A percentile compares a stretch with the other conserved stretches of the same genome.
Conservation (phyloP, 352 stramenopile species). For the Phytophthora lateralis region DNA sequence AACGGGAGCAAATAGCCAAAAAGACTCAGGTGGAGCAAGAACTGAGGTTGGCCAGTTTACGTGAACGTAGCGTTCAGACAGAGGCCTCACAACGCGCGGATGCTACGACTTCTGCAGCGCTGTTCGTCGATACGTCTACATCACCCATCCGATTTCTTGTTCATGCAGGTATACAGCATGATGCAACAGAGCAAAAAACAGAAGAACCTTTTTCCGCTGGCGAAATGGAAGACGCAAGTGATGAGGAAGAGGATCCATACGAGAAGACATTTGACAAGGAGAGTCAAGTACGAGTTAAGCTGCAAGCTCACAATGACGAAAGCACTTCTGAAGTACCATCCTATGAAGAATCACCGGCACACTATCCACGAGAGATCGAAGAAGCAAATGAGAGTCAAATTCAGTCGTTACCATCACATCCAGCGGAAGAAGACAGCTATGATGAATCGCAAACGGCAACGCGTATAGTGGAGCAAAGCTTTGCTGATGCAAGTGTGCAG, state of each 20-base stretch:
- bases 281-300: conserved; percentile 20
- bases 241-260: conserved; percentile 32
- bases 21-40: conserved; percentile 23
- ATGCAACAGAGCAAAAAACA: conserved; percentile 2
- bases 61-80: conserved; percentile 62
- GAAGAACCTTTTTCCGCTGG: not conserved
- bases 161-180: conserved; percentile 46
- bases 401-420: conserved; percentile 5
- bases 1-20: conserved; percentile 21
- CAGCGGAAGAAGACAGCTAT: not conserved
- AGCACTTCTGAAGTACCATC: not conserved
- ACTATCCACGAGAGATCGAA: not conserved
- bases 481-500: conserved; percentile 7
- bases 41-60: conserved; percentile 33
- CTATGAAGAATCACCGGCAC: conserved; percentile 5
- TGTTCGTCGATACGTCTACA: conserved; percentile 43
- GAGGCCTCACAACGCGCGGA: conserved; percentile 35
- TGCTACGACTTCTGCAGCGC: conserved; percentile 44
- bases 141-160: conserved; percentile 27
- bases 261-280: conserved; percentile 53
- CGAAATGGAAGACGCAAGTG: conserved; percentile 23
- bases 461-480: conserved; percentile 18
- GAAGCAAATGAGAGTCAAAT: conserved; percentile 24
- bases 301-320: not conserved
- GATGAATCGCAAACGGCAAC: conserved; percentile 4